These are phyloP conservation scores for Imleria badia DNA, from an alignment of 768 basidiomycete species.

Conservation along the genomic window DNA sequence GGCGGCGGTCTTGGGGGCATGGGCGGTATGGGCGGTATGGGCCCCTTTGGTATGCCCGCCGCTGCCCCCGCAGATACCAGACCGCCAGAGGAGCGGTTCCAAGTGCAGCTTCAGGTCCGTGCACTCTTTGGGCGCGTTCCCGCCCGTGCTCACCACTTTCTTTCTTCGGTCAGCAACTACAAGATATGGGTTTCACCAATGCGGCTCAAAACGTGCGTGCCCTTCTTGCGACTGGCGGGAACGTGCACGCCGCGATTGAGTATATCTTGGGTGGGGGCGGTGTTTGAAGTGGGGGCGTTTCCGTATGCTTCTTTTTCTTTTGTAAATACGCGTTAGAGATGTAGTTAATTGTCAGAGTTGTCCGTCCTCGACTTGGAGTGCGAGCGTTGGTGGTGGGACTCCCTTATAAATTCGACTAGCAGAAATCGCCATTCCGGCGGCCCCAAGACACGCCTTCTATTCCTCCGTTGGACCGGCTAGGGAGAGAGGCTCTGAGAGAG, in stretches of 20 bases:
- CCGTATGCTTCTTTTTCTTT: not conserved
- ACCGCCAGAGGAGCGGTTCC: slow-evolving; percentile 90
- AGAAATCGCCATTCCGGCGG: too few species aligned
- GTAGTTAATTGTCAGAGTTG: not conserved
- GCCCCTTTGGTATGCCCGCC: slow-evolving; percentile 21
- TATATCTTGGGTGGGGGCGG: slow-evolving; percentile 87
- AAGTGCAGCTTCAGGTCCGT: slow-evolving; percentile 73
- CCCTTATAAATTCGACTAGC: too few species aligned
- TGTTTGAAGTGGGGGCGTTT: slow-evolving; percentile 1
- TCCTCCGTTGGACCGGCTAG: too few species aligned
- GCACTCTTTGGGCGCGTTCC: not conserved
- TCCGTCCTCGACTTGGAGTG: too few species aligned
- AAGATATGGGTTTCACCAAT: slow-evolving; percentile 93
- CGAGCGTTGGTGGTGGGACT: too few species aligned
- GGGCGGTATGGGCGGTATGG: slow-evolving; percentile 30
- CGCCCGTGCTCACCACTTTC: not conserved
- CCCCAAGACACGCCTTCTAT: too few species aligned
- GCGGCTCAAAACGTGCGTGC: slow-evolving; percentile 89
- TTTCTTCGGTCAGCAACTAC: slow-evolving; percentile 71
- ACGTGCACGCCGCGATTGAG: slow-evolving; percentile 89
- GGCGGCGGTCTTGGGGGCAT: slow-evolving; percentile 25
- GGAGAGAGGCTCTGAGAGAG: too few species aligned
- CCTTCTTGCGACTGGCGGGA: slow-evolving; percentile 87
- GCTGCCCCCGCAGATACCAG: slow-evolving; percentile 60
- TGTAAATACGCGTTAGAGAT: not conserved